Percentiles rank a stretch among this genome's conserved stretches.
Evolutionary conservation across 108 stramenopile species (phyloP).

Genomic region (Ochromonas danica): DNA sequence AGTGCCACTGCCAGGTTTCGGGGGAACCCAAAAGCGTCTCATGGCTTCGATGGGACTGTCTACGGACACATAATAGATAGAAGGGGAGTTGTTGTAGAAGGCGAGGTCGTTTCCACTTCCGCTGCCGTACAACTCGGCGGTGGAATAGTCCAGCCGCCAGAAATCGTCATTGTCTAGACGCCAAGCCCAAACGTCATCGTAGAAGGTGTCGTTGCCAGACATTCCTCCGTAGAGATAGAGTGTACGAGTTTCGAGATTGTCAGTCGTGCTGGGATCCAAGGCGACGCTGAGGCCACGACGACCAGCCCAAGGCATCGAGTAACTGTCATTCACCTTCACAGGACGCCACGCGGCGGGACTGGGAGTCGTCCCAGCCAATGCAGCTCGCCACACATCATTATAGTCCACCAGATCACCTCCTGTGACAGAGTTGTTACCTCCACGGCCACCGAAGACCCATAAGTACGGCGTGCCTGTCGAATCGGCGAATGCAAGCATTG

Average conservation of each 20-base stretch:
- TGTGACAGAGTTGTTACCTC: slow-evolving; percentile 18
- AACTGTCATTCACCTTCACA: neutral
- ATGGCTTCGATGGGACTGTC: slow-evolving; percentile 35
- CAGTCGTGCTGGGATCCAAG: neutral
- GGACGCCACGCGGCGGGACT: no score
- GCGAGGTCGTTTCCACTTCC: neutral
- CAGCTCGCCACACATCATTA: no score
- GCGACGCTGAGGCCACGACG: neutral
- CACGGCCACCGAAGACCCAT: slow-evolving; percentile 42
- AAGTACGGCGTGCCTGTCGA: slow-evolving; percentile 10
- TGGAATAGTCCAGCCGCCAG: slow-evolving; percentile 47
- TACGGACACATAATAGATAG: slow-evolving; percentile 46
- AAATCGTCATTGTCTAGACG: slow-evolving; percentile 23
- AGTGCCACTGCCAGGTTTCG: neutral
- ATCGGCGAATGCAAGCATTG: slow-evolving; percentile 12
- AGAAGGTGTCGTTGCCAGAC: slow-evolving; percentile 26
- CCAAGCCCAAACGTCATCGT: slow-evolving; percentile 47
- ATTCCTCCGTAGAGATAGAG: slow-evolving; percentile 36
- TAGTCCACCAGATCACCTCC: neutral
- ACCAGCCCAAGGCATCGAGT: neutral
- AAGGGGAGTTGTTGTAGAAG: slow-evolving; percentile 38
- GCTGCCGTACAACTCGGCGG: slow-evolving; percentile 44
- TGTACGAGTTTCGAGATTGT: neutral
- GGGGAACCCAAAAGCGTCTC: slow-evolving; percentile 35
- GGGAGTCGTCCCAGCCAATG: no score